Conservation (phyloP, 106 monocot species). For the Dioscorea zingiberensis region DNA sequence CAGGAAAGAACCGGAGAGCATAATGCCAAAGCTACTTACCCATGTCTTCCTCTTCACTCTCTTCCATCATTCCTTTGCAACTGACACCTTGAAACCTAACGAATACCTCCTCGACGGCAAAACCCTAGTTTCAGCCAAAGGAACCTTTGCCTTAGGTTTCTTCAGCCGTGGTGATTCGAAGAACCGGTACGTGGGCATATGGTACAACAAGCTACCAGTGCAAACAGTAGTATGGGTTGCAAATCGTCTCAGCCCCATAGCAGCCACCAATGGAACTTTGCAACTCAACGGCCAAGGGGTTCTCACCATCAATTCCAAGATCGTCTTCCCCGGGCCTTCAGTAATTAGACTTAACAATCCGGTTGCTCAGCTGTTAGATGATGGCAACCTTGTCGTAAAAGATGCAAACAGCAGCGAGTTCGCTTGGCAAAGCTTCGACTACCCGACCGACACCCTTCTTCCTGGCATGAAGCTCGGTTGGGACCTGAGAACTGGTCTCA, state of each 20-base stretch:
- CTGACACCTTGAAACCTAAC: conserved; percentile 8
- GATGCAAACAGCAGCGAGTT: not conserved
- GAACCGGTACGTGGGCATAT: conserved; percentile 31
- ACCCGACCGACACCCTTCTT: conserved; percentile 29
- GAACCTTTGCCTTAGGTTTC: conserved; percentile 40
- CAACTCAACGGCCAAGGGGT: conserved; percentile 1
- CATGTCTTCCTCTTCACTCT: not conserved
- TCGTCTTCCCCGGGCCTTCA: conserved; percentile 3
- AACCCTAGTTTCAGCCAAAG: conserved; percentile 17
- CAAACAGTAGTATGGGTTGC: conserved; percentile 52
- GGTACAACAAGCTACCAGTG: conserved; percentile 24
- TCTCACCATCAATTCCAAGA: conserved; percentile 12
- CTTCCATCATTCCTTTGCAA: conserved; percentile 2
- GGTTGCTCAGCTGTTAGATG: conserved; percentile 11
- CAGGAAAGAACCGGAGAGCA: too few relatives aligned
- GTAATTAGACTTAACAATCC: not conserved
- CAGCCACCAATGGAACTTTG: conserved; percentile 7
- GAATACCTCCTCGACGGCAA: conserved; percentile 16
- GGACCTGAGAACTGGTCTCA: not conserved
- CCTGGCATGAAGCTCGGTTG: conserved; percentile 24
- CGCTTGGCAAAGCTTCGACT: conserved; percentile 36
- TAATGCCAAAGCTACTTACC: not conserved
- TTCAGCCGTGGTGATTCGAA: conserved; percentile 14
- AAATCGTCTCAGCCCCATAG: conserved; percentile 33
- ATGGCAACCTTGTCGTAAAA: conserved; percentile 22